Evolutionary conservation across 2,329 filamentous ascomycete species (phyloP).

Genomic region (Colletotrichum coccodes): DNA sequence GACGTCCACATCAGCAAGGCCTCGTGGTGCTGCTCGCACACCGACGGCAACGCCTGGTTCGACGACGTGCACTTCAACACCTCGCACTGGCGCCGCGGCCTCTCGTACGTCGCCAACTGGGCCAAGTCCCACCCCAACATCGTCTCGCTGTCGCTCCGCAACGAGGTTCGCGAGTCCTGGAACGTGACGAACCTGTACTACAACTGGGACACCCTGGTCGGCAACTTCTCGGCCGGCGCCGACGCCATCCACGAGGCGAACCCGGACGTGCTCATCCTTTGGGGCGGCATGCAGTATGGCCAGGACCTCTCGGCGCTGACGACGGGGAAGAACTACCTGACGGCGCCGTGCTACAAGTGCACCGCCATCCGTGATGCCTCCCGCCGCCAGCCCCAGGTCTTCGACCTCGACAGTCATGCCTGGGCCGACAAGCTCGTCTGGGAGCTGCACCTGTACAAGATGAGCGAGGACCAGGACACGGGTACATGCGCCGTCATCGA

Average conservation of each 20-base stretch:
- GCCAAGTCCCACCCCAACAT: constrained; percentile 45
- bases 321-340: constrained; percentile 20
- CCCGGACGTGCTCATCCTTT: constrained; percentile 62
- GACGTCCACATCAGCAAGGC: constrained; percentile 53
- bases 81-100: constrained; percentile 63
- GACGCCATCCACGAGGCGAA: constrained; percentile 61
- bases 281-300: constrained; percentile 63
- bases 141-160: constrained; percentile 56
- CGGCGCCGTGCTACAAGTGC: constrained; percentile 32
- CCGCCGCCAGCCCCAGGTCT: constrained; percentile 51
- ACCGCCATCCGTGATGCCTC: constrained; percentile 28
- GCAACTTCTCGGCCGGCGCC: constrained; percentile 58
- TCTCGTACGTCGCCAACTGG: constrained; percentile 60
- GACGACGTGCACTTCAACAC: constrained; percentile 64
- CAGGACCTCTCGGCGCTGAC: constrained; percentile 59
- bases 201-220: constrained; percentile 55
- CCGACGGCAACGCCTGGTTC: constrained; percentile 65
- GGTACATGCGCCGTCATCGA: constrained; percentile 58
- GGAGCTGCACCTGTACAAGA: constrained; percentile 54
- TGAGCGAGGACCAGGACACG: constrained; percentile 49
- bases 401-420: constrained; percentile 55
- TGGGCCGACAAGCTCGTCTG: constrained; percentile 60
- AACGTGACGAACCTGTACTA: constrained; percentile 53
- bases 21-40: constrained; percentile 56
- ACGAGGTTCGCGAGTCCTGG: constrained; percentile 63